Evolutionary conservation across 768 basidiomycete species (phyloP).

Genomic region (Tulasnella calospora): DNA sequence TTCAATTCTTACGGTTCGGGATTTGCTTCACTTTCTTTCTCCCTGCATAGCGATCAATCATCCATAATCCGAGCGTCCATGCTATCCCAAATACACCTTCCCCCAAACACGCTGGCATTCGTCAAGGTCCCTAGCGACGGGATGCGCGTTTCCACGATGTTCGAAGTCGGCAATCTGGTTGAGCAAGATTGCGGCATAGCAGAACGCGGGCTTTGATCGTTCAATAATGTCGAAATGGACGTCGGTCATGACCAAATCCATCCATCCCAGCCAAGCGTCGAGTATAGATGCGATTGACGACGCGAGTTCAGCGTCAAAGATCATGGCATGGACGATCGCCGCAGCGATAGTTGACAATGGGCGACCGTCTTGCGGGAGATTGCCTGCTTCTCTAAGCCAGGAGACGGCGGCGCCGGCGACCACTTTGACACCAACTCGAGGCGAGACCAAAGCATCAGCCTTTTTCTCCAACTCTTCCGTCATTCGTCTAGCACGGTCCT

Average conservation of each 20-base stretch:
- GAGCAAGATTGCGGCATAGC: constrained; percentile 15
- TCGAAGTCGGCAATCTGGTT: constrained; percentile 19
- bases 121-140: constrained; percentile 15
- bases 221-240: constrained; percentile 9
- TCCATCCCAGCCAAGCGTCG: constrained; percentile 20
- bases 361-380: not conserved
- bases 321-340: constrained; percentile 6
- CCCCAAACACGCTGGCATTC: constrained; percentile 18
- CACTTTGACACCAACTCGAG: not conserved
- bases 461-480: not conserved
- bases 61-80: not conserved
- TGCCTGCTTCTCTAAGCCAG: not conserved
- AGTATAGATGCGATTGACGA: not conserved
- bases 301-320: constrained; percentile 4
- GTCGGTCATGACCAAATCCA: constrained; percentile 17
- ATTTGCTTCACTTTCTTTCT: too few relatives aligned
- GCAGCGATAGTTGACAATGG: not conserved
- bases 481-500: not conserved
- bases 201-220: not conserved
- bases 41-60: too few relatives aligned
- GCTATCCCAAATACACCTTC: constrained; percentile 5
- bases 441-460: constrained; percentile 3
- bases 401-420: not conserved
- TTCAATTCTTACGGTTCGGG: too few relatives aligned
- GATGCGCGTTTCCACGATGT: not conserved